Percentiles rank a stretch among this genome's conserved stretches.
These are phyloP conservation scores for Anisodus acutangulus DNA, from an alignment of 257 asterid genomes.

Conservation along the genomic window DNA sequence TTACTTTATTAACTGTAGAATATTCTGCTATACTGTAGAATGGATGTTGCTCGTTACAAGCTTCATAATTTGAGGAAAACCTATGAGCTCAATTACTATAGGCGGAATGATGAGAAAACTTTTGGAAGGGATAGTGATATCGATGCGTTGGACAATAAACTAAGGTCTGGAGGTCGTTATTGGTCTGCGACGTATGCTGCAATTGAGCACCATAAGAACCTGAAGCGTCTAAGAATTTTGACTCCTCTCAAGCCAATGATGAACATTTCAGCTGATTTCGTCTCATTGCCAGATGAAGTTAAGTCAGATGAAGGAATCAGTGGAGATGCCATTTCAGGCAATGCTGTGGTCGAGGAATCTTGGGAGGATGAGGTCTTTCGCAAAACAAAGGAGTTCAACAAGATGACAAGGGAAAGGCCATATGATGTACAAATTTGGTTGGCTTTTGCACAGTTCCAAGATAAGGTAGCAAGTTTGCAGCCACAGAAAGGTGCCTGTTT, in stretches of 20 bases:
- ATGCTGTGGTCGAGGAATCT: slow-evolving; percentile 73
- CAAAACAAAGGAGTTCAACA: slow-evolving; percentile 85
- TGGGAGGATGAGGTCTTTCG: slow-evolving; percentile 89
- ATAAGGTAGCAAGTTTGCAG: slow-evolving; percentile 88
- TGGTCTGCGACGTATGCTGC: slow-evolving; percentile 89
- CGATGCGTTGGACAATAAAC: slow-evolving; percentile 68
- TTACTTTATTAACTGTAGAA: slow-evolving; percentile 28
- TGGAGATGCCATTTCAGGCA: slow-evolving; percentile 36
- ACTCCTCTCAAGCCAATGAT: slow-evolving; percentile 48
- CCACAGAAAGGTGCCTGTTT: slow-evolving; percentile 86
- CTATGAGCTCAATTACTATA: slow-evolving; percentile 43
- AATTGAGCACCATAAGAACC: slow-evolving; percentile 81
- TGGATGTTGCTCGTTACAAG: slow-evolving; percentile 96
- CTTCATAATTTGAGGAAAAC: slow-evolving; percentile 56
- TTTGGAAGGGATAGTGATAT: slow-evolving; percentile 68
- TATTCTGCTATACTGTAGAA: slow-evolving; percentile 57
- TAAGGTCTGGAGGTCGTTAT: slow-evolving; percentile 84
- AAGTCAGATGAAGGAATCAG: slow-evolving; percentile 48
- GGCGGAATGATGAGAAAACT: slow-evolving; percentile 40
- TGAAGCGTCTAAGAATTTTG: slow-evolving; percentile 74
- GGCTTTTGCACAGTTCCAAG: slow-evolving; percentile 88
- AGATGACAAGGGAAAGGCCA: slow-evolving; percentile 86
- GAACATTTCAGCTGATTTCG: slow-evolving; percentile 51
- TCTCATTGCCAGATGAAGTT: slow-evolving; percentile 52
- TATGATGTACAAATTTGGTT: slow-evolving; percentile 78